These are phyloP conservation scores for Raphanus sativus DNA, from an alignment of 345 rosid genomes.

Conservation along the genomic window DNA sequence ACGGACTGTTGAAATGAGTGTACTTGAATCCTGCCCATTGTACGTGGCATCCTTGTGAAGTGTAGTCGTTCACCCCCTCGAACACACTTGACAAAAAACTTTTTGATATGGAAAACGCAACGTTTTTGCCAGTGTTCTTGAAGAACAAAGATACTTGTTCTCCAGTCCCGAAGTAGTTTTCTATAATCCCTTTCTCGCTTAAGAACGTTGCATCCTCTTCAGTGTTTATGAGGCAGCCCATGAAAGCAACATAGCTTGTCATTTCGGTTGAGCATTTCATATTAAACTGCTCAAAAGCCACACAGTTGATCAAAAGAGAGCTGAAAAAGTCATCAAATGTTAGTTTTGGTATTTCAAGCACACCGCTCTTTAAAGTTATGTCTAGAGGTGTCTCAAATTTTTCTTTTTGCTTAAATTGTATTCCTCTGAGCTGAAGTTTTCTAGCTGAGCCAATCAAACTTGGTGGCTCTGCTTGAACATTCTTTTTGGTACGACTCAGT, in stretches of 20 bases:
- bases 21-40: constrained; percentile 18
- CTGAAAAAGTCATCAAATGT: constrained; percentile 45
- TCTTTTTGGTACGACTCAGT: not conserved
- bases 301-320: constrained; percentile 49
- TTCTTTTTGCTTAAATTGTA: constrained; percentile 34
- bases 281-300: constrained; percentile 58
- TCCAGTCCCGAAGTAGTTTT: constrained; percentile 57
- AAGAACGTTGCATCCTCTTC: constrained; percentile 48
- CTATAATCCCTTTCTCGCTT: constrained; percentile 44
- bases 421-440: constrained; percentile 50
- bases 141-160: constrained; percentile 52
- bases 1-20: constrained; percentile 15
- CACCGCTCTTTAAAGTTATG: constrained; percentile 42
- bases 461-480: not conserved
- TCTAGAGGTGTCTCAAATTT: constrained; percentile 46
- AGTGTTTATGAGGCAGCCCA: constrained; percentile 53
- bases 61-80: constrained; percentile 50
- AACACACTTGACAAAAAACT: constrained; percentile 45
- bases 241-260: constrained; percentile 50
- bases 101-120: constrained; percentile 39
- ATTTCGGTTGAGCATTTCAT: constrained; percentile 41
- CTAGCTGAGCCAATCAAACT: constrained; percentile 39
- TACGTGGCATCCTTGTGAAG: constrained; percentile 32
- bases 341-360: constrained; percentile 47
- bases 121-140: constrained; percentile 47